Evolutionary conservation across 2,329 filamentous ascomycete genomes (phyloP).

Genomic region (Zalaria obscura): DNA sequence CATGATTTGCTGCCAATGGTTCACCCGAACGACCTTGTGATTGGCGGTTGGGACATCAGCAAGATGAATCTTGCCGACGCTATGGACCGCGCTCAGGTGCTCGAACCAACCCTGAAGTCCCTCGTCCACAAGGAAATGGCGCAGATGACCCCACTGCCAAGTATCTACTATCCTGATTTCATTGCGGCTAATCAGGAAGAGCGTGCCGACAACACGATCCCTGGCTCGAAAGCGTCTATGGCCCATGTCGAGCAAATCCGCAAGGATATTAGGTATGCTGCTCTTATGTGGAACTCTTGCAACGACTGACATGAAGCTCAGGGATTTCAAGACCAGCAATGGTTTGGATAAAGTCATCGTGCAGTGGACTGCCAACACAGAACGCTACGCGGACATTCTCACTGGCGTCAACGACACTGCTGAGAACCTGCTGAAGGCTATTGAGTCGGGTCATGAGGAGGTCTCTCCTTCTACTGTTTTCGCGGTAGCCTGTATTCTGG

Average conservation of each 20-base stretch:
- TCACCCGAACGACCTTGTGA: conserved; percentile 86
- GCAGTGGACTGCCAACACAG: conserved; percentile 97
- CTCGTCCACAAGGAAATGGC: conserved; percentile 89
- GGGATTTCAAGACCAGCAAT: conserved; percentile 79
- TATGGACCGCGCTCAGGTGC: conserved; percentile 90
- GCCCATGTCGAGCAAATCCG: conserved; percentile 89
- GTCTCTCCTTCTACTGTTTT: conserved; percentile 94
- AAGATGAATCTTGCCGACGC: conserved; percentile 73
- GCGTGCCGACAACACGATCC: conserved; percentile 79
- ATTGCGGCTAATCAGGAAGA: conserved; percentile 98
- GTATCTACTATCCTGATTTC: conserved; percentile 98
- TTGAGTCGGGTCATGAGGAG: conserved; percentile 75
- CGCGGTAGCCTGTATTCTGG: conserved; percentile 84
- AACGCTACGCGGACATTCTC: conserved; percentile 83
- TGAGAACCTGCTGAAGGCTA: conserved; percentile 79
- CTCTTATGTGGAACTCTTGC: background rate
- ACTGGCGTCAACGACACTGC: conserved; percentile 91
- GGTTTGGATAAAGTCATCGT: conserved; percentile 89
- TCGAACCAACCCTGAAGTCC: conserved; percentile 87
- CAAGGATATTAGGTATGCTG: conserved; percentile 63
- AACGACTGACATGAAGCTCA: conserved; percentile 16
- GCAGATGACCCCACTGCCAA: conserved; percentile 74
- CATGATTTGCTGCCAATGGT: conserved; percentile 90
- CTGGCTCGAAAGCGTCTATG: conserved; percentile 69
- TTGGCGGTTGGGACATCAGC: conserved; percentile 98